A percentile compares a stretch with the other conserved stretches of the same genome.
Conservation (phyloP, 495 filamentous ascomycete genomes). For the Saxispiralis lemnorum region DNA sequence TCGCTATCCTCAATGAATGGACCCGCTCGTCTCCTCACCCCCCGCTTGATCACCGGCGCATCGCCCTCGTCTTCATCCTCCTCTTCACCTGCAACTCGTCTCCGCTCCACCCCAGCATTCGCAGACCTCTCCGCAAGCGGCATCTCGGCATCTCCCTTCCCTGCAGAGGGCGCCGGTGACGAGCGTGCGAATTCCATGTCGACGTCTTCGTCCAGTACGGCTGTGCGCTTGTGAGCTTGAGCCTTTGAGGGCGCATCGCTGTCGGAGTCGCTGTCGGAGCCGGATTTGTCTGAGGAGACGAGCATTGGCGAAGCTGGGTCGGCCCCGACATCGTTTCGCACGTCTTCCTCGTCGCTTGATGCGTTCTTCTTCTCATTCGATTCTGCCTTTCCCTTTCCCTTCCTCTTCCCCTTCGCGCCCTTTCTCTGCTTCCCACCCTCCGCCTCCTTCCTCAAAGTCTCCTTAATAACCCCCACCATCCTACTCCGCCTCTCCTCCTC, state of each 20-base stretch:
- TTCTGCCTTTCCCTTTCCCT: slow-evolving; percentile 6
- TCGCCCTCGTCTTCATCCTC: slow-evolving; percentile 18
- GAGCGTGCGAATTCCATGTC: too few relatives aligned
- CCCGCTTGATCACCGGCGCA: slow-evolving; percentile 9
- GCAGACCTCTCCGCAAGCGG: slow-evolving; percentile 5
- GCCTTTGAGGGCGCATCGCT: not conserved
- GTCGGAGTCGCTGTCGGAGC: not conserved
- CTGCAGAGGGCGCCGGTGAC: slow-evolving; percentile 3
- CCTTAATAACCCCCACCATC: slow-evolving; percentile 32
- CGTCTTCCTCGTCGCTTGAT: slow-evolving; percentile 6
- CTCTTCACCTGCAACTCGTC: not conserved
- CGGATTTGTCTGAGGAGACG: not conserved
- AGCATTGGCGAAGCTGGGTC: not conserved
- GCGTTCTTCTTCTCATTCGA: slow-evolving; percentile 6
- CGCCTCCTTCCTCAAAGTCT: slow-evolving; percentile 28
- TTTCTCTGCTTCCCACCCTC: slow-evolving; percentile 25
- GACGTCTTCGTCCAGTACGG: not conserved
- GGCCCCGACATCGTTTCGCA: slow-evolving; percentile 5
- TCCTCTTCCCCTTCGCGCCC: slow-evolving; percentile 14
- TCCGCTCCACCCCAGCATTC: not conserved
- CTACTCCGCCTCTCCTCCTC: slow-evolving; percentile 41
- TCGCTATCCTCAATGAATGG: slow-evolving; percentile 35
- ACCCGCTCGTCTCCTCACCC: slow-evolving; percentile 25
- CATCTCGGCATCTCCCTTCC: not conserved
- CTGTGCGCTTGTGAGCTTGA: not conserved